Evolutionary conservation across 306 rosid species (phyloP), one percentile per base, ranked within the genome.

Genomic region (Alnus glutinosa): DNA sequence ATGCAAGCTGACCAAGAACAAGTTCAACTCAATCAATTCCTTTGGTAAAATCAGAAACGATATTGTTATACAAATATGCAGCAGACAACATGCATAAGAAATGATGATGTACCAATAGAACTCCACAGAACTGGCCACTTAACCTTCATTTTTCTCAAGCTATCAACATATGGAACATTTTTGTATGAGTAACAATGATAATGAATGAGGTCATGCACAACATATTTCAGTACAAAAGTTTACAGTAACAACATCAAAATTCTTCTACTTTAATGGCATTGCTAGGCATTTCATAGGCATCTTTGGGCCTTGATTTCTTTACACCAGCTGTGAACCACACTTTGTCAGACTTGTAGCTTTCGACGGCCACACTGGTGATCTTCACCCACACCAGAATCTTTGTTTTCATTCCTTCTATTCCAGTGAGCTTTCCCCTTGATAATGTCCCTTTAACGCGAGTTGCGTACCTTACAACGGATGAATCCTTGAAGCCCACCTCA

Each of bases 401-500:
- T 7, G 86, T 88, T 76, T 88, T 90, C 86, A 90, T 87, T 70
- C 94, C 94, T 8, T 86, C 88, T 14, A 74, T 23, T 34, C 80
- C 79, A 46, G 12, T 71, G 49, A 90, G 80, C 77, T 90, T 85
- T 3, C 94, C 92, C 75, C 73, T 86, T 16, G 89, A 83, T 36
- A 90, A 48, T 46, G 75, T 77, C 39, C 84, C 92, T 72, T 86
- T 88, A 7, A 90, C 78, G 0, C 88, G 87, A 14, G 75, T 82
- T n/a, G 87, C 81, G 37, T 85, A 86, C 78, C 89, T 79, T 39
- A 90, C 64, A 1, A 83, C 70, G 32, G 94, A 90, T 4, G 92
- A 86, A 85, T 90, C 94, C 89, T 90, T 90, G 84, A 88, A 90
- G 73, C 89, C 62, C 30, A 90, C 88, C 77, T 90, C 94, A 23